These are phyloP conservation scores for Cladophialophora chaetospira DNA, from an alignment of 2,329 filamentous ascomycete genomes.

Conservation along the genomic window DNA sequence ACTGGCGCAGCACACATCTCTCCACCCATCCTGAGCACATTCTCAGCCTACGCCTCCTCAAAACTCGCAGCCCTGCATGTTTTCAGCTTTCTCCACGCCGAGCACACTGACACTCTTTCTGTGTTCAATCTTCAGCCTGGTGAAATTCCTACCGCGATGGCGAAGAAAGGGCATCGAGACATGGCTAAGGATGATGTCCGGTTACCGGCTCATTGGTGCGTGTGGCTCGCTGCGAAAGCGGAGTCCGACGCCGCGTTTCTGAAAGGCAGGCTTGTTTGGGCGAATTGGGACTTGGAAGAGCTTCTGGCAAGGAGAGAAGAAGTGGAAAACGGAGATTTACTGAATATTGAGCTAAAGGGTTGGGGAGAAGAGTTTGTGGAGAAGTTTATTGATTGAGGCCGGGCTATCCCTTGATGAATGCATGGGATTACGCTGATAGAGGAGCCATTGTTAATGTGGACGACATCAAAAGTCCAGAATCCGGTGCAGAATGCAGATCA, in stretches of 20 bases:
- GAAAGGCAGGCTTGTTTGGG: slow-evolving; percentile 10
- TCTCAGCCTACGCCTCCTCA: slow-evolving; percentile 6
- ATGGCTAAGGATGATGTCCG: slow-evolving; percentile 1
- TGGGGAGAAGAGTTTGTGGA: slow-evolving; percentile 9
- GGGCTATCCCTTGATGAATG: neutral
- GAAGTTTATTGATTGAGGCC: neutral
- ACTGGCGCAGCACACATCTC: slow-evolving; percentile 1
- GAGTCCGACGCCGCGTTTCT: slow-evolving; percentile 7
- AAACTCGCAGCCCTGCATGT: slow-evolving; percentile 6
- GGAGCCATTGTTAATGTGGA: neutral
- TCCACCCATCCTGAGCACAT: neutral
- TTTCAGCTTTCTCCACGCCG: slow-evolving; percentile 7
- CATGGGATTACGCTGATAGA: neutral
- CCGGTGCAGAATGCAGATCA: no score
- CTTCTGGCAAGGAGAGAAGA: slow-evolving; percentile 49
- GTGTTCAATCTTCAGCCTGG: slow-evolving; percentile 15
- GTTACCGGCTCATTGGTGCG: slow-evolving; percentile 5
- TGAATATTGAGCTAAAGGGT: slow-evolving; percentile 4
- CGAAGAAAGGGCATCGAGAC: slow-evolving; percentile 4
- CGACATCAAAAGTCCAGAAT: neutral
- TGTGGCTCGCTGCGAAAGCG: slow-evolving; percentile 6
- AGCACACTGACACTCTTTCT: neutral
- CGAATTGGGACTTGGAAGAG: slow-evolving; percentile 13
- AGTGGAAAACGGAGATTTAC: slow-evolving; percentile 4
- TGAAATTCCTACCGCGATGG: slow-evolving; percentile 7